These are phyloP conservation scores for Fusarium xyrophilum DNA, from an alignment of 2,329 filamentous ascomycete genomes.

Conservation along the genomic window DNA sequence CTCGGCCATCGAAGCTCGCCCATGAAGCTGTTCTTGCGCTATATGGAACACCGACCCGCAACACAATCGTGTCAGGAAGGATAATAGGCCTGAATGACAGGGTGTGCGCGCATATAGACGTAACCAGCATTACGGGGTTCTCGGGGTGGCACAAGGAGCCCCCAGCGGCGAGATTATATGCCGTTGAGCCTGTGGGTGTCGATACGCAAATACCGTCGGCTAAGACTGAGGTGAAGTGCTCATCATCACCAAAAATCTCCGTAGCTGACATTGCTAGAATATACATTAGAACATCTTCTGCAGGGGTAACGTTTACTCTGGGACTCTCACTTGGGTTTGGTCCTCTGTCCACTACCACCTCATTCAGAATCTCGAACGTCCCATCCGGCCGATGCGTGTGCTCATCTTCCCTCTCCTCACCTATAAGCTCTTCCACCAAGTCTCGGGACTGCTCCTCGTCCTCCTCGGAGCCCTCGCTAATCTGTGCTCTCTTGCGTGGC, in stretches of 20 bases:
- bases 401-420: constrained; percentile 82
- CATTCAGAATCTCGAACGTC: constrained; percentile 91
- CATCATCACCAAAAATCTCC: constrained; percentile 92
- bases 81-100: constrained; percentile 97
- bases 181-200: constrained; percentile 92
- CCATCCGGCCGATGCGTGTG: constrained; percentile 85
- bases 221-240: constrained; percentile 92
- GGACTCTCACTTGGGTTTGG: constrained; percentile 80
- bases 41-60: constrained; percentile 93
- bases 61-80: constrained; percentile 91
- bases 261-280: constrained; percentile 82
- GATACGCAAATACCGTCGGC: constrained; percentile 94
- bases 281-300: constrained; percentile 12
- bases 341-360: constrained; percentile 93
- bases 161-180: constrained; percentile 95
- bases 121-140: constrained; percentile 94
- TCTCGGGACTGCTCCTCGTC: constrained; percentile 61
- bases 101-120: constrained; percentile 93
- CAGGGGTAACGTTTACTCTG: neutral
- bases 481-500: constrained; percentile 48
- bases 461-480: constrained; percentile 40
- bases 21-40: constrained; percentile 87
- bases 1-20: constrained; percentile 97
- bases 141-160: constrained; percentile 94
- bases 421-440: constrained; percentile 88